These are phyloP conservation scores for Orychophragmus violaceus DNA, from an alignment of 345 rosid genomes.

Conservation along the genomic window DNA sequence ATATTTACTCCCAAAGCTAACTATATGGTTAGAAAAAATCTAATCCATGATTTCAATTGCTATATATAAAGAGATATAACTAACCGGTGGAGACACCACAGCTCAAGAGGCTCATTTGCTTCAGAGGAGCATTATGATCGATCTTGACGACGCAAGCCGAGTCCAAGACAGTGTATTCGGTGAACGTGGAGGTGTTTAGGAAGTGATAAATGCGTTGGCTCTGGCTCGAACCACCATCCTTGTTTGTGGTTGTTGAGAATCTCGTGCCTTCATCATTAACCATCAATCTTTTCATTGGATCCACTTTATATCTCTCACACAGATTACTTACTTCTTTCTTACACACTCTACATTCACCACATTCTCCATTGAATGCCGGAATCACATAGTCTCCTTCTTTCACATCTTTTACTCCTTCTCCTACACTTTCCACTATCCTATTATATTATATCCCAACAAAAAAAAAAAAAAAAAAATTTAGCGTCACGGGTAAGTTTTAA, in stretches of 20 bases:
- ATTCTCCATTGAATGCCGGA: slow-evolving; percentile 63
- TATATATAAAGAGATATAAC: neutral
- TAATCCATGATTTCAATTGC: neutral
- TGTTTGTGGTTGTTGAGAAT: slow-evolving; percentile 40
- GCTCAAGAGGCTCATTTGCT: slow-evolving; percentile 56
- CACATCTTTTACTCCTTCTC: slow-evolving; percentile 54
- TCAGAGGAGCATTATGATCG: slow-evolving; percentile 39
- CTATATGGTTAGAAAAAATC: no score
- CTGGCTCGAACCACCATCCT: slow-evolving; percentile 25
- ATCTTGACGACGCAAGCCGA: slow-evolving; percentile 54
- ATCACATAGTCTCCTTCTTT: slow-evolving; percentile 60
- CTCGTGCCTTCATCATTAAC: slow-evolving; percentile 46
- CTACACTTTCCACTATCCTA: slow-evolving; percentile 62
- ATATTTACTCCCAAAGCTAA: neutral
- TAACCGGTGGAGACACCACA: slow-evolving; percentile 70
- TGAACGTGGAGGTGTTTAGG: slow-evolving; percentile 63
- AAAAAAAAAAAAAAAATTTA: neutral
- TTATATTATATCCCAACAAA: neutral
- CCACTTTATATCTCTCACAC: slow-evolving; percentile 39
- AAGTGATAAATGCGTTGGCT: slow-evolving; percentile 50
- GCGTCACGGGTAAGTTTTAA: neutral
- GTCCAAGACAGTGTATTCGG: slow-evolving; percentile 60
- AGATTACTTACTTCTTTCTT: slow-evolving; percentile 38
- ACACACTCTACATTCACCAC: slow-evolving; percentile 57
- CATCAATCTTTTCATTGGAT: slow-evolving; percentile 56